phyloP scores from a whole-genome alignment of 306 rosid species.

The Canavalia gladiata region DNA sequence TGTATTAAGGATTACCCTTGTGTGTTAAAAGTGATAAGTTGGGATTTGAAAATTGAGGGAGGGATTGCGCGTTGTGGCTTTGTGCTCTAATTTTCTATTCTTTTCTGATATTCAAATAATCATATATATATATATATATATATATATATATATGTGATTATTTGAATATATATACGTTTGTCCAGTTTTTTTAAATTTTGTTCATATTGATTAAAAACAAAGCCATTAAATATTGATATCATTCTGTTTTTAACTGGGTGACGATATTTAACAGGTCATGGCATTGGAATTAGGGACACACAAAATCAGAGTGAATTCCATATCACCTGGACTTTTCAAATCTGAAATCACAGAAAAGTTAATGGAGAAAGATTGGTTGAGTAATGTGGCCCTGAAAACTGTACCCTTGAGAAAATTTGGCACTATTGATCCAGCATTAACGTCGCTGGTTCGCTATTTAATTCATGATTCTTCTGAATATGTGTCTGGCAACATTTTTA shows the following conservation, averaged over 20 bases:
- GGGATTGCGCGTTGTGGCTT: background rate
- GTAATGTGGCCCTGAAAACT: conserved; percentile 62
- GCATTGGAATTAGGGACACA: conserved; percentile 79
- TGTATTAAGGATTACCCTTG: too few relatives aligned
- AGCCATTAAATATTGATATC: background rate
- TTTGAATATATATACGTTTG: too few relatives aligned
- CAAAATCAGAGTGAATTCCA: conserved; percentile 83
- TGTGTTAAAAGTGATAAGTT: too few relatives aligned
- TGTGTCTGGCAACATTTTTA: conserved; percentile 72
- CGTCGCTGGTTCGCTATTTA: conserved; percentile 74
- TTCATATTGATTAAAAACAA: background rate
- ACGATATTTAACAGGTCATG: conserved; percentile 65
- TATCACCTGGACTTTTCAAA: conserved; percentile 81
- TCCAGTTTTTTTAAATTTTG: background rate
- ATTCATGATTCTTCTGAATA: conserved; percentile 82
- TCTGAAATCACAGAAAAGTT: conserved; percentile 80
- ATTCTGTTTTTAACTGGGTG: background rate
- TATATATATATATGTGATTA: too few relatives aligned
- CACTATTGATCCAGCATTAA: conserved; percentile 78
- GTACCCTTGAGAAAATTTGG: conserved; percentile 67
- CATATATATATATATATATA: too few relatives aligned
- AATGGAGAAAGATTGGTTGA: conserved; percentile 74
- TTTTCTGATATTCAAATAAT: background rate
- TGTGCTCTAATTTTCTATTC: background rate
- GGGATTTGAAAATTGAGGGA: too few relatives aligned